Conservation (phyloP, 441 rosid genomes). For the Erodium trifolium region DNA sequence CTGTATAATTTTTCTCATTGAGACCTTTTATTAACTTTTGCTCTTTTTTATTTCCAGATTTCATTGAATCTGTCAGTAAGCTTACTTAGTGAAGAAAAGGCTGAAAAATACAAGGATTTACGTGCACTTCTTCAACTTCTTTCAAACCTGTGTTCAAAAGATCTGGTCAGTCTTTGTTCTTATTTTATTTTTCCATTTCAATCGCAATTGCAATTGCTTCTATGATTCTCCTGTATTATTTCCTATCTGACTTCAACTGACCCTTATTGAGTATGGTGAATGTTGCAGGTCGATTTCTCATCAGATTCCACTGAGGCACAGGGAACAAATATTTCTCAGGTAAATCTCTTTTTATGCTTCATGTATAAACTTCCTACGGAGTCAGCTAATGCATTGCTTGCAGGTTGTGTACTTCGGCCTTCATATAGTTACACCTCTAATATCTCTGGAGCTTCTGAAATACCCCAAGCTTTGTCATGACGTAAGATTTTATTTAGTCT, state of each 20-base stretch:
- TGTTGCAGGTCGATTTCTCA: conserved; percentile 81
- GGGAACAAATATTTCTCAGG: conserved; percentile 53
- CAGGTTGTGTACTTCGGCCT: conserved; percentile 93
- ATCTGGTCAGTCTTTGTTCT: conserved; percentile 48
- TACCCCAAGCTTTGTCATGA: conserved; percentile 96
- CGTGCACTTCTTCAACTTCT: conserved; percentile 98
- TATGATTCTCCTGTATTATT: not conserved
- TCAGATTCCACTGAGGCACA: conserved; percentile 61
- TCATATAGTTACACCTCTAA: conserved; percentile 82
- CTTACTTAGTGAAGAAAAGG: conserved; percentile 71
- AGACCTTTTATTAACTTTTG: not conserved
- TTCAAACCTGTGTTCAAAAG: conserved; percentile 86
- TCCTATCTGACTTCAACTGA: not conserved
- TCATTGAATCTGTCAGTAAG: conserved; percentile 68
- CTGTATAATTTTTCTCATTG: not conserved
- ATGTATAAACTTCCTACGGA: too few relatives aligned
- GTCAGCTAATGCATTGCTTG: too few relatives aligned
- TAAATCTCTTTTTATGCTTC: too few relatives aligned
- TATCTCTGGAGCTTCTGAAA: conserved; percentile 83
- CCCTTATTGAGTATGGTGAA: conserved; percentile 1
- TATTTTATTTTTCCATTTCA: not conserved
- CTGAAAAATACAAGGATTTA: conserved; percentile 79
- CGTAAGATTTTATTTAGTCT: conserved; percentile 39
- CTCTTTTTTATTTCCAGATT: conserved; percentile 36
- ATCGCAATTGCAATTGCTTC: not conserved